A percentile compares a stretch with the other conserved stretches of the same genome.
phyloP scores from a whole-genome alignment of 1,139 yeast genomes.

The Suhomyces kunorum region DNA sequence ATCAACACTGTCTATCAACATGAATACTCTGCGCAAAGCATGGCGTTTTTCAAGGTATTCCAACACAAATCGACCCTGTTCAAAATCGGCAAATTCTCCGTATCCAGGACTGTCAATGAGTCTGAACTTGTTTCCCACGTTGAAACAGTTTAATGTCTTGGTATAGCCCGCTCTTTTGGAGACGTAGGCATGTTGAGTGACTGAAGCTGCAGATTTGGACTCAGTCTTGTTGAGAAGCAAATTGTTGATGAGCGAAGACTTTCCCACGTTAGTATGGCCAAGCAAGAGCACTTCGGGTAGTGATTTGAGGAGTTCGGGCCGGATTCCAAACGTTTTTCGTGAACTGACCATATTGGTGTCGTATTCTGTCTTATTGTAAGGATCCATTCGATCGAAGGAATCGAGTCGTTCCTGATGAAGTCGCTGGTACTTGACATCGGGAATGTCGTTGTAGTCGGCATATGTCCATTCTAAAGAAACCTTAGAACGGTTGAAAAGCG shows the following conservation, averaged over 20 bases:
- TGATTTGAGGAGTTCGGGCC: slow-evolving; percentile 29
- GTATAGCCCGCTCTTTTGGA: slow-evolving; percentile 74
- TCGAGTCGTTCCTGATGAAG: slow-evolving; percentile 24
- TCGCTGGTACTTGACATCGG: slow-evolving; percentile 51
- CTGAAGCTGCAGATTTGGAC: slow-evolving; percentile 26
- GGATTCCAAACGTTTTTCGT: slow-evolving; percentile 33
- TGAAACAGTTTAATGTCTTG: slow-evolving; percentile 72
- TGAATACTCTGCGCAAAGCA: slow-evolving; percentile 56
- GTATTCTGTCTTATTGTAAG: slow-evolving; percentile 23
- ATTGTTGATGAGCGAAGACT: slow-evolving; percentile 70
- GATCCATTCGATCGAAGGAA: slow-evolving; percentile 20
- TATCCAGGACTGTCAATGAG: slow-evolving; percentile 87
- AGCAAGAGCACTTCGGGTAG: slow-evolving; percentile 71
- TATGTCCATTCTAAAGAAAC: slow-evolving; percentile 62
- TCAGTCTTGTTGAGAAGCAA: slow-evolving; percentile 37
- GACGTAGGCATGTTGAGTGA: slow-evolving; percentile 51
- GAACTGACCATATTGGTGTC: slow-evolving; percentile 20
- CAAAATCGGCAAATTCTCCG: slow-evolving; percentile 60
- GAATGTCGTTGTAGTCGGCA: slow-evolving; percentile 53
- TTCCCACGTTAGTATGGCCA: slow-evolving; percentile 85
- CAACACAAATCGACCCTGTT: slow-evolving; percentile 69
- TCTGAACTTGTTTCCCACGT: slow-evolving; percentile 61
- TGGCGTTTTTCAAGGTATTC: slow-evolving; percentile 58
- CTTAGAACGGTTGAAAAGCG: slow-evolving; percentile 47
- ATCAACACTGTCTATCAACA: slow-evolving; percentile 58